These are phyloP conservation scores for Cladosporium halotolerans DNA, from an alignment of 2,329 filamentous ascomycete genomes.

Conservation along the genomic window DNA sequence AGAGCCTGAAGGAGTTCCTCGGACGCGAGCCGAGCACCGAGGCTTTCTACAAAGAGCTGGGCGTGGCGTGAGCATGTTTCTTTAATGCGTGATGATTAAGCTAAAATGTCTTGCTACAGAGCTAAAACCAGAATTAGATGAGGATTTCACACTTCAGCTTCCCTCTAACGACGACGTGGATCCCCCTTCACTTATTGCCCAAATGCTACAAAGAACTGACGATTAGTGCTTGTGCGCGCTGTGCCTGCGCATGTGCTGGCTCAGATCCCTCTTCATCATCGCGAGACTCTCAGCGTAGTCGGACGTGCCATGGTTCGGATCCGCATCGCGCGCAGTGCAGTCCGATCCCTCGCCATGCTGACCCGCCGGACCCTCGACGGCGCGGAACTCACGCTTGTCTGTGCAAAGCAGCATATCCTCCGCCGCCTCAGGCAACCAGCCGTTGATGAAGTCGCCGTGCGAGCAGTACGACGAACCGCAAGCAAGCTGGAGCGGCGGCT, in stretches of 20 bases:
- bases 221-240: too few species aligned
- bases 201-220: too few species aligned
- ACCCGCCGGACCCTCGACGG: conserved; percentile 33
- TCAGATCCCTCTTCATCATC: conserved; percentile 14
- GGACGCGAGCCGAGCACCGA: conserved; percentile 70
- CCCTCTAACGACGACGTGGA: too few species aligned
- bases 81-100: background rate
- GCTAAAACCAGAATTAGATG: background rate
- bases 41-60: conserved; percentile 74
- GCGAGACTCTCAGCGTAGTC: conserved; percentile 36
- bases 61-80: conserved; percentile 32
- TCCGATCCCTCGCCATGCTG: conserved; percentile 27
- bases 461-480: conserved; percentile 38
- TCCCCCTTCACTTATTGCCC: too few species aligned
- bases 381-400: conserved; percentile 31
- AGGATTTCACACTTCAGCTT: too few species aligned
- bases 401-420: background rate
- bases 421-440: conserved; percentile 39
- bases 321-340: conserved; percentile 36
- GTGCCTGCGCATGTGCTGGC: too few species aligned
- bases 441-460: conserved; percentile 47
- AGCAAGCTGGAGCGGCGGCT: conserved; percentile 39
- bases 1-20: conserved; percentile 69
- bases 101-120: background rate
- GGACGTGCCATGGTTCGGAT: conserved; percentile 37